A percentile compares a stretch with the other conserved stretches of the same genome.
These are phyloP conservation scores for Brettanomyces custersianus DNA, from an alignment of 805 yeast genomes.

Conservation along the genomic window DNA sequence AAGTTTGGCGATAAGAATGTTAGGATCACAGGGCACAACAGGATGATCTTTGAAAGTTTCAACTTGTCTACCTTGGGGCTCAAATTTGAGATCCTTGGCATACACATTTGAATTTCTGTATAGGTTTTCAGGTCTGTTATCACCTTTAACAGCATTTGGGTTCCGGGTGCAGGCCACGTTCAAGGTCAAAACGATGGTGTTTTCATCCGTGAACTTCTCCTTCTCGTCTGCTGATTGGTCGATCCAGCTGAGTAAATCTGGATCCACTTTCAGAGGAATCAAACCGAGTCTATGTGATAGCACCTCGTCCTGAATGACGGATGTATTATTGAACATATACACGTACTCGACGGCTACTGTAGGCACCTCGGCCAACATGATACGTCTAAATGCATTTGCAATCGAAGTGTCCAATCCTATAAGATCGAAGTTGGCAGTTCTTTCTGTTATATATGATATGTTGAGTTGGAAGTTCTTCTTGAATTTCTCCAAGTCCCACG, in stretches of 20 bases:
- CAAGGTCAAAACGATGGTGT: constrained; percentile 77
- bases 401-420: constrained; percentile 82
- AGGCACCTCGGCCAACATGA: constrained; percentile 96
- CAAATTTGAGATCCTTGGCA: constrained; percentile 82
- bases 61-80: constrained; percentile 82
- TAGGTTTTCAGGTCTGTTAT: constrained; percentile 74
- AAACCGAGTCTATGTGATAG: constrained; percentile 92
- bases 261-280: constrained; percentile 83
- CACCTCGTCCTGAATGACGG: constrained; percentile 96
- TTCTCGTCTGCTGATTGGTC: constrained; percentile 57
- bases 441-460: constrained; percentile 54
- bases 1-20: constrained; percentile 81
- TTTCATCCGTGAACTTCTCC: constrained; percentile 72
- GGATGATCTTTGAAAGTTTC: constrained; percentile 61
- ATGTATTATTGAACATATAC: constrained; percentile 85
- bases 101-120: constrained; percentile 82
- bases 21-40: constrained; percentile 76
- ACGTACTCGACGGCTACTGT: constrained; percentile 92
- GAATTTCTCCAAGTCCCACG: constrained; percentile 83
- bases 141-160: constrained; percentile 69
- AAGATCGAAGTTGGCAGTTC: constrained; percentile 80
- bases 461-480: constrained; percentile 57
- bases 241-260: constrained; percentile 81
- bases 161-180: constrained; percentile 79
- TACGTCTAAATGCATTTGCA: constrained; percentile 93